Conservation (phyloP, 2,329 filamentous ascomycete species). For the Monosporascus sp. region DNA sequence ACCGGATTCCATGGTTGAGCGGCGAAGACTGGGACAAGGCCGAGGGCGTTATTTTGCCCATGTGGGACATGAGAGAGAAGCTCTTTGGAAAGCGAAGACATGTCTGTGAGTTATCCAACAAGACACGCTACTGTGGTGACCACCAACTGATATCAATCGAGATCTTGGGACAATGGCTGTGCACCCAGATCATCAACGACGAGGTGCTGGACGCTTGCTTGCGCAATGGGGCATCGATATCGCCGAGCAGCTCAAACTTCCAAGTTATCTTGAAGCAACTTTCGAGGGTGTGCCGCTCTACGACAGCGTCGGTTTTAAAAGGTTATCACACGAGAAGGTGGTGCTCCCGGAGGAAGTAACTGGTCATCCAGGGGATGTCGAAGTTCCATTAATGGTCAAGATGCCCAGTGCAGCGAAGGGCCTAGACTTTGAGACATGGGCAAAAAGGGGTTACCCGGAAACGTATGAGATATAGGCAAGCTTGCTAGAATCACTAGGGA, state of each 20-base stretch:
- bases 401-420: constrained; percentile 17
- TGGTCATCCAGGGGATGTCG: constrained; percentile 10
- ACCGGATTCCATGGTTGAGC: constrained; percentile 16
- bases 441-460: constrained; percentile 11
- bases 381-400: constrained; percentile 18
- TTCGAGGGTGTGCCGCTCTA: constrained; percentile 12
- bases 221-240: constrained; percentile 18
- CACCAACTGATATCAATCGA: constrained; percentile 4
- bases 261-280: constrained; percentile 19
- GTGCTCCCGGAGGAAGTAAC: constrained; percentile 15
- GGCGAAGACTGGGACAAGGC: constrained; percentile 14
- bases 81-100: constrained; percentile 17
- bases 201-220: constrained; percentile 15
- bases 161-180: constrained; percentile 20
- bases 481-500: no score
- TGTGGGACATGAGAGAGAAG: constrained; percentile 20
- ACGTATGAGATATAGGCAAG: constrained; percentile 2
- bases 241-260: constrained; percentile 15
- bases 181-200: constrained; percentile 16
- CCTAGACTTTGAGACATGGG: constrained; percentile 16
- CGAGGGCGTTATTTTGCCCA: constrained; percentile 11
- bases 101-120: constrained; percentile 14
- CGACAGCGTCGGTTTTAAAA: constrained; percentile 14
- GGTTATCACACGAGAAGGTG: constrained; percentile 11
- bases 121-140: neutral